phyloP scores from a whole-genome alignment of 805 yeast genomes.

The Candida ortonii region DNA sequence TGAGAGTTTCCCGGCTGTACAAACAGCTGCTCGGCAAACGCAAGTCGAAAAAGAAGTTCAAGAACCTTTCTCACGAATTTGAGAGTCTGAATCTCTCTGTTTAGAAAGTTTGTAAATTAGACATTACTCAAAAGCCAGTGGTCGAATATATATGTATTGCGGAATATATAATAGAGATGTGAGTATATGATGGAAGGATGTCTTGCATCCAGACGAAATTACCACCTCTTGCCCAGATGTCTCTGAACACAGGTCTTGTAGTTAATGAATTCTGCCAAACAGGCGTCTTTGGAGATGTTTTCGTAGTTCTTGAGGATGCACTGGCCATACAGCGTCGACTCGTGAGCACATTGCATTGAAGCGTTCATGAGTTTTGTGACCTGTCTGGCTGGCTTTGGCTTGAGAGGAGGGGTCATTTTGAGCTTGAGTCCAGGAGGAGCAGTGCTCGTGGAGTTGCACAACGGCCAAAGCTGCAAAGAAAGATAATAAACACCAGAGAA shows the following conservation, averaged over 20 bases:
- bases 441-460: not conserved
- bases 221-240: slow-evolving; percentile 33
- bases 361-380: slow-evolving; percentile 33
- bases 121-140: no score
- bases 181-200: no score
- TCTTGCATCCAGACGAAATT: no score
- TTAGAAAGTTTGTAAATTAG: no score
- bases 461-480: no score
- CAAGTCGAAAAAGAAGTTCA: slow-evolving; percentile 35
- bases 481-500: no score
- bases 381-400: slow-evolving; percentile 28
- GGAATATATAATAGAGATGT: slow-evolving; percentile 1
- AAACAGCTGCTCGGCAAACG: slow-evolving; percentile 35
- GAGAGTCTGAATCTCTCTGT: no score
- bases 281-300: slow-evolving; percentile 49
- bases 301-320: slow-evolving; percentile 51
- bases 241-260: slow-evolving; percentile 50
- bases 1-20: slow-evolving; percentile 37
- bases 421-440: not conserved
- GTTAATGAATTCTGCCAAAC: slow-evolving; percentile 46
- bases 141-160: no score
- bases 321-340: slow-evolving; percentile 46
- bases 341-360: slow-evolving; percentile 27
- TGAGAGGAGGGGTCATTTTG: slow-evolving; percentile 11
- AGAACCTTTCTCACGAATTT: slow-evolving; percentile 34